Evolutionary conservation across 768 basidiomycete genomes (phyloP).

Genomic region (Inosperma sp.): DNA sequence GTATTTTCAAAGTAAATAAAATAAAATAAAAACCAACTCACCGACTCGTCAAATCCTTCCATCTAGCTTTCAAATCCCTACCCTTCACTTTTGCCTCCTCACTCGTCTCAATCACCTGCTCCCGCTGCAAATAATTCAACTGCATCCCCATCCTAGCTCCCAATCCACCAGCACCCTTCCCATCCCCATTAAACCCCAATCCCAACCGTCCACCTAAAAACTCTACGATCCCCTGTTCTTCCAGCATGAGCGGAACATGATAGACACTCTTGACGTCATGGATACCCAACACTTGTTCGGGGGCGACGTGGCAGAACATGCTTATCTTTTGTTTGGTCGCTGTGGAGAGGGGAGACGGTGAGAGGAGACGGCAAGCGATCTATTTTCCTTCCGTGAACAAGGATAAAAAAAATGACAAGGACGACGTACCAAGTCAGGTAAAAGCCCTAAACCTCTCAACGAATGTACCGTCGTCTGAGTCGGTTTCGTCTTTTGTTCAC

Average conservation of each 20-base stretch:
- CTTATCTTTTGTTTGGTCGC: conserved; percentile 94
- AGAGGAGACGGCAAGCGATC: conserved; percentile 90
- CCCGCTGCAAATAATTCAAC: conserved; percentile 5
- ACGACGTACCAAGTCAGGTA: conserved; percentile 79
- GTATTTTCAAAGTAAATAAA: conserved; percentile 2
- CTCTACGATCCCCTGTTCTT: conserved; percentile 86
- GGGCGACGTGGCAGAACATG: conserved; percentile 96
- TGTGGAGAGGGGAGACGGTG: conserved; percentile 73
- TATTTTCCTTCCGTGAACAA: conserved; percentile 24
- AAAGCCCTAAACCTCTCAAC: conserved; percentile 83
- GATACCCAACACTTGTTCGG: conserved; percentile 88
- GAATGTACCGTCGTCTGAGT: conserved; percentile 97
- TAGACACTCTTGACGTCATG: conserved; percentile 97
- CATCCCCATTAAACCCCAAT: conserved; percentile 43
- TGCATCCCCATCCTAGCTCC: no score
- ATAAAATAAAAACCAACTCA: conserved; percentile 31
- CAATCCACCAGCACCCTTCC: conserved; percentile 4
- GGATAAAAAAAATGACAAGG: background rate
- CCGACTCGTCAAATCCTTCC: conserved; percentile 83
- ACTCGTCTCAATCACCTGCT: conserved; percentile 15
- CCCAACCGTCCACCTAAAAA: conserved; percentile 83
- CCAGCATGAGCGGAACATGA: conserved; percentile 89
- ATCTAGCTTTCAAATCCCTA: conserved; percentile 58
- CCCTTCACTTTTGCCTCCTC: conserved; percentile 60
- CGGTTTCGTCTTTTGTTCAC: conserved; percentile 98